These are phyloP conservation scores for Stereum hirsutum DNA, from an alignment of 1,284 basidiomycete species.

Conservation along the genomic window DNA sequence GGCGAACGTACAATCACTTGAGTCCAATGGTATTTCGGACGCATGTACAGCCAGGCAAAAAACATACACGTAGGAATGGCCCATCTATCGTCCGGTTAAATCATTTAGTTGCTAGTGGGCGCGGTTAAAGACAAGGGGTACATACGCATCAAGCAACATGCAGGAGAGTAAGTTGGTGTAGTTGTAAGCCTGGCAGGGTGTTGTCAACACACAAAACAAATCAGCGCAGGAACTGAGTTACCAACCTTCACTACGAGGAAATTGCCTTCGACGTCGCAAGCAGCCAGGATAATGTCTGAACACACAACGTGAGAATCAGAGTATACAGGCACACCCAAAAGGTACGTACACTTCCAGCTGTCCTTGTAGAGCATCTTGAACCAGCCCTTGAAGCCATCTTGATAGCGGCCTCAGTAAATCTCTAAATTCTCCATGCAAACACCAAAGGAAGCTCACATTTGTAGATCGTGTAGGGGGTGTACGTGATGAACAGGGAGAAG, in stretches of 20 bases:
- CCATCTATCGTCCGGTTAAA: conserved; percentile 41
- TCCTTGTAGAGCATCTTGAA: conserved; percentile 58
- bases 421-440: neutral
- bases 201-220: neutral
- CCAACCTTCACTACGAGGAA: conserved; percentile 70
- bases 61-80: conserved; percentile 81
- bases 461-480: conserved; percentile 84
- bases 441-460: conserved; percentile 36
- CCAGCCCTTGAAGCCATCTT: conserved; percentile 78
- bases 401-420: conserved; percentile 1
- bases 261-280: conserved; percentile 79
- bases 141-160: conserved; percentile 78
- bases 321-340: neutral
- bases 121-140: conserved; percentile 7
- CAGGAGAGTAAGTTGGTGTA: conserved; percentile 82
- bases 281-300: conserved; percentile 69
- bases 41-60: conserved; percentile 77
- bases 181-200: conserved; percentile 59
- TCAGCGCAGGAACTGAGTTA: neutral
- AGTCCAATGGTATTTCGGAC: conserved; percentile 73
- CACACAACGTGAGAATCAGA: neutral
- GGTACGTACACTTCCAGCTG: conserved; percentile 73
- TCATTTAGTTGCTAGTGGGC: conserved; percentile 3
- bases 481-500: conserved; percentile 63
- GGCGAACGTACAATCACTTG: conserved; percentile 52